Conservation (phyloP, 192 early-diverging fungal genomes). For the Glomus cerebriforme region DNA sequence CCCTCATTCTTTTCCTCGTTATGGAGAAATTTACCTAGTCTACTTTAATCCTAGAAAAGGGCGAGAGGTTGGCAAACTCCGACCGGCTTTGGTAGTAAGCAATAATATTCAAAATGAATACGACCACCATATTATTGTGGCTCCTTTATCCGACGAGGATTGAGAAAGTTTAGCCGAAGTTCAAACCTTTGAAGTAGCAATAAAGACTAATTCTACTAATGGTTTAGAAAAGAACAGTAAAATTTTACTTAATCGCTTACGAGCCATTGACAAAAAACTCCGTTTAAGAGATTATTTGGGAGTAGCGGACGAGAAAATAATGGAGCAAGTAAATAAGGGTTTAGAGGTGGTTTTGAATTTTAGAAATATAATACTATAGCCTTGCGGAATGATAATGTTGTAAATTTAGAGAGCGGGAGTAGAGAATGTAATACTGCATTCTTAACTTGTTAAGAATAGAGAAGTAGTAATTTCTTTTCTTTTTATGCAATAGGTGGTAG, state of each 20-base stretch:
- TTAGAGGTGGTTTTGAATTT: neutral
- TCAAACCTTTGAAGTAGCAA: neutral
- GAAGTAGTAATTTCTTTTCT: no score
- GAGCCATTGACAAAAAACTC: slow-evolving; percentile 9
- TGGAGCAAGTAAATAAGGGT: neutral
- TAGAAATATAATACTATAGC: neutral
- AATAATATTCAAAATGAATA: slow-evolving; percentile 18
- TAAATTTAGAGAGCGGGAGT: no score
- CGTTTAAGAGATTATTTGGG: neutral
- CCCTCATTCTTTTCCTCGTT: neutral
- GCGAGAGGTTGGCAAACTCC: neutral
- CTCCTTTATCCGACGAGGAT: neutral
- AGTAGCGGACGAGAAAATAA: neutral
- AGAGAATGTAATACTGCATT: no score
- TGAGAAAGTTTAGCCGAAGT: neutral
- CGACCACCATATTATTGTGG: neutral
- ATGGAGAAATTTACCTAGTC: slow-evolving; percentile 10
- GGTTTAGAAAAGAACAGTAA: slow-evolving; percentile 7
- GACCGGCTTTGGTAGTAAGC: slow-evolving; percentile 1
- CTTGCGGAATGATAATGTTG: no score
- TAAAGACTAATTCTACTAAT: neutral
- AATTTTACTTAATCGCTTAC: slow-evolving; percentile 13
- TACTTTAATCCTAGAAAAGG: slow-evolving; percentile 6
- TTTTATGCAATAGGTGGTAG: no score
- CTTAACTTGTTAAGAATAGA: no score